Conservation (phyloP, 2,329 filamentous ascomycete genomes). For the Fusarium staphyleae region DNA sequence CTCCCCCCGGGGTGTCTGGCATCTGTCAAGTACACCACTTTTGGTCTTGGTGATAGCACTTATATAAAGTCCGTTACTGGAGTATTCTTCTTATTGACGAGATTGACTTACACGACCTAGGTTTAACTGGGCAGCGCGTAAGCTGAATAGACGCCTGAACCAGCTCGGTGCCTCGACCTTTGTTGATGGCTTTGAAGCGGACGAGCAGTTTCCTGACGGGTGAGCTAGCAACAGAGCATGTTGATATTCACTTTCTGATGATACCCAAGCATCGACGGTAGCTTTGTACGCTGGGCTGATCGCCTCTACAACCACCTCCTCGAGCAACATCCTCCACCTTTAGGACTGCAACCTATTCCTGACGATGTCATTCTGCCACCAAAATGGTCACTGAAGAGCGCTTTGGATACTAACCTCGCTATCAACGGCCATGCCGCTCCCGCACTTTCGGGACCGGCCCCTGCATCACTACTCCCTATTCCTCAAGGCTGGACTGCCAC, state of each 20-base stretch:
- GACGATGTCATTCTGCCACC: conserved; percentile 77
- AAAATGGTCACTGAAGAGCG: conserved; percentile 59
- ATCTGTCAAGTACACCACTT: conserved; percentile 77
- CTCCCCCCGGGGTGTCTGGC: conserved; percentile 74
- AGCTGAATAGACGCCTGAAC: conserved; percentile 81
- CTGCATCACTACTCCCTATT: conserved; percentile 58
- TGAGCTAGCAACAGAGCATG: conserved; percentile 52
- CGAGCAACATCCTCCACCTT: conserved; percentile 71
- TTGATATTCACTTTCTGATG: conserved; percentile 8
- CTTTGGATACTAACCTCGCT: conserved; percentile 2
- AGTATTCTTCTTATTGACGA: neutral
- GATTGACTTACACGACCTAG: conserved; percentile 50
- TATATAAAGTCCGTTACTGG: conserved; percentile 77
- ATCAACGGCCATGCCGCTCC: conserved; percentile 21
- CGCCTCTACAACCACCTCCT: conserved; percentile 72
- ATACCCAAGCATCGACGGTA: conserved; percentile 74
- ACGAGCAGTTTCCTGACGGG: conserved; percentile 94
- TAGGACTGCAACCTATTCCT: conserved; percentile 72
- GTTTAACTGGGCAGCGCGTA: conserved; percentile 92
- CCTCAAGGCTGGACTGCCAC: conserved; percentile 62
- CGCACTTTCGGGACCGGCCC: conserved; percentile 38
- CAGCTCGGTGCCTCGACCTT: conserved; percentile 84
- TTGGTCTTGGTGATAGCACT: conserved; percentile 93
- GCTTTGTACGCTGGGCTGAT: conserved; percentile 79
- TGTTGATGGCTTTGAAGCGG: conserved; percentile 82